A percentile compares a stretch with the other conserved stretches of the same genome.
Conservation (phyloP, 495 filamentous ascomycete genomes). For the Hyphodiscus hymeniophilus region DNA sequence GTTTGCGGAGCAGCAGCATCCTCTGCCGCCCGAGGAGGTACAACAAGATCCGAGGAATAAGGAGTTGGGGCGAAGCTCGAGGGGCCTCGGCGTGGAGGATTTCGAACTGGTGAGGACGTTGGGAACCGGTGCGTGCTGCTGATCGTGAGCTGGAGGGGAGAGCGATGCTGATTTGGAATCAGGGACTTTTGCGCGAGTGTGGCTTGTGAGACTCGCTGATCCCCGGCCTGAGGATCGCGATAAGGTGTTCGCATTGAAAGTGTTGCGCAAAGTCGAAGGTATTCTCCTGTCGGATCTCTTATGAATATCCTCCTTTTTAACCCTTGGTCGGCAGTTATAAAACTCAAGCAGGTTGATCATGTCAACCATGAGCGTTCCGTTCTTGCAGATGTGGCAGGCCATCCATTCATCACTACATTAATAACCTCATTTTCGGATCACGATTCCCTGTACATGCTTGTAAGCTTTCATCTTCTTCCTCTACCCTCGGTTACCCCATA, state of each 20-base stretch:
- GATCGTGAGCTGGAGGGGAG: constrained; percentile 9
- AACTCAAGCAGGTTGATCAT: constrained; percentile 95
- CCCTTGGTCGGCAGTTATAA: constrained; percentile 58
- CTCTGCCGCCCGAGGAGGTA: constrained; percentile 44
- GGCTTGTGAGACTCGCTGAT: constrained; percentile 59
- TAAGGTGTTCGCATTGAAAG: constrained; percentile 88
- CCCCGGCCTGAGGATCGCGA: constrained; percentile 44
- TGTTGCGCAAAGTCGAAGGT: constrained; percentile 77
- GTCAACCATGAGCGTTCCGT: constrained; percentile 88
- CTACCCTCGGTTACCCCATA: neutral
- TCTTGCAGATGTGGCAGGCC: constrained; percentile 77
- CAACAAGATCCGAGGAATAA: constrained; percentile 46
- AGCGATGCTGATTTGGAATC: constrained; percentile 18
- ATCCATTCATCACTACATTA: constrained; percentile 93
- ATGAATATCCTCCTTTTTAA: constrained; percentile 10
- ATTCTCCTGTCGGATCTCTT: constrained; percentile 1
- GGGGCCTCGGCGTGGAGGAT: constrained; percentile 53
- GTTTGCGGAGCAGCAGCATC: constrained; percentile 43
- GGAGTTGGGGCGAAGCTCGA: constrained; percentile 47
- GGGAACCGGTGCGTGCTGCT: constrained; percentile 60
- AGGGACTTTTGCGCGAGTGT: constrained; percentile 96
- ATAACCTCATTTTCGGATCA: constrained; percentile 83
- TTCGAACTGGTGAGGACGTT: constrained; percentile 84
- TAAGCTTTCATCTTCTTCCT: constrained; percentile 31
- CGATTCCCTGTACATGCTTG: constrained; percentile 86